Evolutionary conservation across 345 rosid genomes (phyloP).

Genomic region (Brassica nigra): DNA sequence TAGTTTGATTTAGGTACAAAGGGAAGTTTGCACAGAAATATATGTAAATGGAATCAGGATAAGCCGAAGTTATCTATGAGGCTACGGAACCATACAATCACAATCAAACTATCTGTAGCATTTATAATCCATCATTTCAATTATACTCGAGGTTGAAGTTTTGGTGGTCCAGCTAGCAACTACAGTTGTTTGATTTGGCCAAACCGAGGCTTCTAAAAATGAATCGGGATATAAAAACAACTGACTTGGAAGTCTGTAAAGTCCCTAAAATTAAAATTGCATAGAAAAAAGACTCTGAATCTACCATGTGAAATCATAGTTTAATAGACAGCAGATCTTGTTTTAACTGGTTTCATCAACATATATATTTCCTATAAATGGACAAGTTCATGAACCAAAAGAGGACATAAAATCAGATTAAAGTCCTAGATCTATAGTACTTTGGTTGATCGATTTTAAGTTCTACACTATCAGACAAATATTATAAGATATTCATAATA

Average conservation of each 20-base stretch:
- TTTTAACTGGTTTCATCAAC: not conserved
- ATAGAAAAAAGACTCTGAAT: not conserved
- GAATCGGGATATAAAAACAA: not conserved
- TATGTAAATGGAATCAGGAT: slow-evolving; percentile 22
- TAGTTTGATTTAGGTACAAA: slow-evolving; percentile 11
- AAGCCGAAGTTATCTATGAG: slow-evolving; percentile 32
- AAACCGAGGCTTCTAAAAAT: slow-evolving; percentile 7
- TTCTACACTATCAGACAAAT: not conserved
- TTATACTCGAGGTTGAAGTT: slow-evolving; percentile 23
- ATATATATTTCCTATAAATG: not conserved
- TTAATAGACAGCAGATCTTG: slow-evolving; percentile 9
- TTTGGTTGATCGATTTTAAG: not conserved
- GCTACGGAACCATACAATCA: slow-evolving; percentile 33
- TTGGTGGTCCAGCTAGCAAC: slow-evolving; percentile 27
- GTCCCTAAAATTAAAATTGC: not conserved
- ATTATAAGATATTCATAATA: not conserved
- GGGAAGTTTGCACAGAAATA: slow-evolving; percentile 1
- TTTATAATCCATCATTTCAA: slow-evolving; percentile 13
- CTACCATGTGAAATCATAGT: slow-evolving; percentile 16
- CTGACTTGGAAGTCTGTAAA: not conserved
- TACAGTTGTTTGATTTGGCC: not conserved
- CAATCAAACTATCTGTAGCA: slow-evolving; percentile 28
- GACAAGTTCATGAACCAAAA: not conserved
- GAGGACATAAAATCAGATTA: not conserved
- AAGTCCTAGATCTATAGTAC: not conserved